These are phyloP conservation scores for Colletotrichum truncatum DNA, from an alignment of 2,329 filamentous ascomycete genomes.

Conservation along the genomic window DNA sequence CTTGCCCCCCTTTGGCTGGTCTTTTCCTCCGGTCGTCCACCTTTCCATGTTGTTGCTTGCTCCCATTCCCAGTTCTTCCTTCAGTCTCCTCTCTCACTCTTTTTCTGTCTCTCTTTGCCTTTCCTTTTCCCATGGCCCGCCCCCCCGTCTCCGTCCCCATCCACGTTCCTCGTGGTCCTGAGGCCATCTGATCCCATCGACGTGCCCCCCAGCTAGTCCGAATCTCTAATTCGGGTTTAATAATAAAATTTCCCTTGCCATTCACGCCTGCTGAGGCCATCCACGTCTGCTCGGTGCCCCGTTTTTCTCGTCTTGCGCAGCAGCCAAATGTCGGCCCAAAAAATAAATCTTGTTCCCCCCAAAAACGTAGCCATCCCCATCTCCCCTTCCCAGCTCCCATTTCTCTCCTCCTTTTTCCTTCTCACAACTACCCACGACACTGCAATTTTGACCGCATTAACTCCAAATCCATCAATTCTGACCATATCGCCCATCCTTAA, in stretches of 20 bases:
- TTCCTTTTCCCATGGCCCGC: neutral
- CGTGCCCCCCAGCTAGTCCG: conserved; percentile 29
- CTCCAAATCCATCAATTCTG: conserved; percentile 50
- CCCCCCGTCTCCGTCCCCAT: conserved; percentile 8
- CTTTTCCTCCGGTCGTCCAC: conserved; percentile 27
- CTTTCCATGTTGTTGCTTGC: conserved; percentile 34
- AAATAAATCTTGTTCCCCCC: conserved; percentile 53
- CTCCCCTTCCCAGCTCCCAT: conserved; percentile 41
- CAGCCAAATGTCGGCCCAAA: conserved; percentile 43
- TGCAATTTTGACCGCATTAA: conserved; percentile 45
- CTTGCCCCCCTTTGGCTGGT: conserved; percentile 29
- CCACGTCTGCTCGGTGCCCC: conserved; percentile 48
- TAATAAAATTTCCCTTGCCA: conserved; percentile 48
- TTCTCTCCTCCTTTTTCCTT: conserved; percentile 38
- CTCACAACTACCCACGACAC: conserved; percentile 41
- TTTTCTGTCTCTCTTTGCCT: conserved; percentile 1
- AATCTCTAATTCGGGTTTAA: conserved; percentile 34
- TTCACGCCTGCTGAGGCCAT: conserved; percentile 30
- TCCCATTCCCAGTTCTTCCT: conserved; percentile 32
- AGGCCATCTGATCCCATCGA: conserved; percentile 31
- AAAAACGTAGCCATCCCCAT: conserved; percentile 64
- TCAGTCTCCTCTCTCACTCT: neutral
- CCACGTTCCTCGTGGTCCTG: conserved; percentile 34
- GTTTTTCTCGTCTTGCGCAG: conserved; percentile 54
- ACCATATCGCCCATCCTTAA: conserved; percentile 35